A percentile compares a stretch with the other conserved stretches of the same genome.
These are phyloP conservation scores for Beta corolliflora DNA, from an alignment of 179 eudicot species.

Conservation along the genomic window DNA sequence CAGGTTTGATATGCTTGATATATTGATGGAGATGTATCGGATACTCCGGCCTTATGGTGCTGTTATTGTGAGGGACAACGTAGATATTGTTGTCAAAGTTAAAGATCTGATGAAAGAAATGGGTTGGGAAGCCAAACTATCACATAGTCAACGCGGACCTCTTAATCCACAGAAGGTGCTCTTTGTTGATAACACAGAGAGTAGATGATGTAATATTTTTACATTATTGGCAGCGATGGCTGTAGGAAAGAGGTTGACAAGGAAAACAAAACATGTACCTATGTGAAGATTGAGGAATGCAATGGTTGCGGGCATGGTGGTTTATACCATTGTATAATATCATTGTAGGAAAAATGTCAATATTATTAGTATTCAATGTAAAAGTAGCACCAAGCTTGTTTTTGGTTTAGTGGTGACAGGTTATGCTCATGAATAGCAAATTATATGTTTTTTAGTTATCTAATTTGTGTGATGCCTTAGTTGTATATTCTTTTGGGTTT, in stretches of 20 bases:
- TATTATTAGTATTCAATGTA: background rate
- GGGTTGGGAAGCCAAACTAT: conserved; percentile 38
- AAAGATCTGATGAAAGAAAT: conserved; percentile 27
- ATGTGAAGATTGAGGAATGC: background rate
- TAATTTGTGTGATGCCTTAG: too few relatives aligned
- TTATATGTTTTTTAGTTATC: too few relatives aligned
- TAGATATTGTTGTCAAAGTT: conserved; percentile 31
- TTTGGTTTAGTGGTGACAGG: too few relatives aligned
- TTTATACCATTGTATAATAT: background rate
- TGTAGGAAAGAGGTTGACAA: too few relatives aligned
- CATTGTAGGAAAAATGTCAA: background rate
- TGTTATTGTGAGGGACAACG: conserved; percentile 39
- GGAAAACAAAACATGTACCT: background rate
- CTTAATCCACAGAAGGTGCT: conserved; percentile 38
- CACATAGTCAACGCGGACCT: conserved; percentile 40
- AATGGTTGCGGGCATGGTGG: background rate
- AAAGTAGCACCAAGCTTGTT: too few relatives aligned
- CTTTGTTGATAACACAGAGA: conserved; percentile 28
- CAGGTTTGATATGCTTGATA: conserved; percentile 40
- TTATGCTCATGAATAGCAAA: too few relatives aligned
- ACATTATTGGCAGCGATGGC: too few relatives aligned
- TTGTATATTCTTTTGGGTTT: too few relatives aligned
- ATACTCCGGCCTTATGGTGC: conserved; percentile 44
- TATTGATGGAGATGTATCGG: conserved; percentile 41
- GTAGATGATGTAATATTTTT: too few relatives aligned